Evolutionary conservation across 768 basidiomycete genomes (phyloP), one percentile per base, ranked within the genome.

Genomic region (Lactarius sp.): DNA sequence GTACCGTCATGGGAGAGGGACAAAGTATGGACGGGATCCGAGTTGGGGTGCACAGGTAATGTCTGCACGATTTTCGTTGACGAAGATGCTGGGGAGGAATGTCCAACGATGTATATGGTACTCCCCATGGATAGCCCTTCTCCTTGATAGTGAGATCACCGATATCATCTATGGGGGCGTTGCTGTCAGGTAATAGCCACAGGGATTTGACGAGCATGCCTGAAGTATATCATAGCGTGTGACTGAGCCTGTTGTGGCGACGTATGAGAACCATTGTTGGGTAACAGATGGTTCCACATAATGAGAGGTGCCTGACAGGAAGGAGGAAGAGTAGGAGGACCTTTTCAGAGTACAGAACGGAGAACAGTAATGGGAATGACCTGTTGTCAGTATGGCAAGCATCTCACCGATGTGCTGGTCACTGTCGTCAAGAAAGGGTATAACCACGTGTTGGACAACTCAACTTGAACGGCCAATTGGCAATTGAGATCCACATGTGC

Each of bases 1-100:
- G 78, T 78, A 12, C 72, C 69, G 66, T 88, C 86, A 60, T 79
- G 84, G 18, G 85, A 85, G 2, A 88, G 71, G 0, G 87, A 80
- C 8, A 91, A 70, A 12, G 79, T 80, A 13, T 75, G 81, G 44
- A 90, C 70, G 8, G 77, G 58, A 1, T 73, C 64, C 12, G 56
- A 22, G 37, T 59, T 59, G 60, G 80, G 82, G 73, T 87, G 85
- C 1, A 80, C 73, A 27, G 78, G 78, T 61, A 88, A 75, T 6
- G 80, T 82, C 58, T 80, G 79, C 2, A 75, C 65, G 55, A 82
- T 70, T 65, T 78, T 80, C 22, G 76, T 56, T 10, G 41, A 68
- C 56, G 73, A 72, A 6, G 72, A 69, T 42, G 66, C 71, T 3
- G 72, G 50, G 70, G 70, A n/a, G 46, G 75, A 78, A 34, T 66